Percentiles rank a stretch among this genome's conserved stretches.
Evolutionary conservation across 352 stramenopile genomes (phyloP).

Genomic region (Globisporangium alternatum): DNA sequence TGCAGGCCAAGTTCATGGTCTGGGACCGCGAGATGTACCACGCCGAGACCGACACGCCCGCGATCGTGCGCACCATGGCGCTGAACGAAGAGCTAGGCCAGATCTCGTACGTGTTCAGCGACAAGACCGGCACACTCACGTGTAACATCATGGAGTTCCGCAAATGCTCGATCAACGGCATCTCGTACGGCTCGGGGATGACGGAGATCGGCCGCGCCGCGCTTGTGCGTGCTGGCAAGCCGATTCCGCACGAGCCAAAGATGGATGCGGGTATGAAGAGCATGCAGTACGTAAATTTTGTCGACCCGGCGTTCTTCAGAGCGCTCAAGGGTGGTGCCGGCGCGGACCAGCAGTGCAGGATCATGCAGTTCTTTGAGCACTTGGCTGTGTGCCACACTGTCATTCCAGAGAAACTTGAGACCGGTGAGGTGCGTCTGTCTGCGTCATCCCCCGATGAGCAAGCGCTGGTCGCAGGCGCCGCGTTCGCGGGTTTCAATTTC

Average conservation of each 20-base stretch:
- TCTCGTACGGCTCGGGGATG: conserved; percentile 86
- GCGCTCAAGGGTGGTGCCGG: conserved; percentile 49
- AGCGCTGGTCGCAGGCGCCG: conserved; percentile 70
- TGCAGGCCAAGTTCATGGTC: conserved; percentile 86
- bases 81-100: conserved; percentile 92
- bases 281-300: conserved; percentile 81
- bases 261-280: conserved; percentile 44
- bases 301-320: conserved; percentile 63
- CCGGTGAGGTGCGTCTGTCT: conserved; percentile 57
- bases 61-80: conserved; percentile 81
- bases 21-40: conserved; percentile 90
- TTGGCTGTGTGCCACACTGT: conserved; percentile 84
- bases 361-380: conserved; percentile 81
- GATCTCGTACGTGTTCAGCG: conserved; percentile 87
- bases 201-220: conserved; percentile 78
- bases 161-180: conserved; percentile 90
- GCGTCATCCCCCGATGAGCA: conserved; percentile 86
- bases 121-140: conserved; percentile 93
- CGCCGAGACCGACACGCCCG: conserved; percentile 88
- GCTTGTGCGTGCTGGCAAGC: conserved; percentile 53
- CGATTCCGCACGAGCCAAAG: conserved; percentile 58
- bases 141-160: conserved; percentile 96
- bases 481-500: conserved; percentile 73
- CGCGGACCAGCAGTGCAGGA: conserved; percentile 41
- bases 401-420: conserved; percentile 69